Conservation (phyloP, 2,329 filamentous ascomycete species). For the Coniochaeta sp. region DNA sequence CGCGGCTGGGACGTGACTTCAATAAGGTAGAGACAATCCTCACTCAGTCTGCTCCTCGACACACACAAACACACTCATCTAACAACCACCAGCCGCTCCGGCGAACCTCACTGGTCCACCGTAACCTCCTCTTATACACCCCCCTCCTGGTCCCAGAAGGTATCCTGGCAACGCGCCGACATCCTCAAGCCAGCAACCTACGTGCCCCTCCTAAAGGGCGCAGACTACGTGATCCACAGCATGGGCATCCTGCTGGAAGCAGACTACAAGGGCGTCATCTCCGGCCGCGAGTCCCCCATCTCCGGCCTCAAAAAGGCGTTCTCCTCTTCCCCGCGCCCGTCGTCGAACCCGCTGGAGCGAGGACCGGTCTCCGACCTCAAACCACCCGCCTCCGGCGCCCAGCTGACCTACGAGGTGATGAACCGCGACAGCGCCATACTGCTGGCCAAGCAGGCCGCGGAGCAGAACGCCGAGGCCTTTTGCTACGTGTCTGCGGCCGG, state of each 20-base stretch:
- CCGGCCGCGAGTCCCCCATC: constrained; percentile 75
- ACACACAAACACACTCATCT: constrained; percentile 1
- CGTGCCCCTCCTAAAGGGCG: constrained; percentile 63
- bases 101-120: constrained; percentile 76
- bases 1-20: constrained; percentile 90
- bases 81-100: constrained; percentile 62
- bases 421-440: constrained; percentile 85
- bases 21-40: constrained; percentile 56
- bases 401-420: constrained; percentile 89
- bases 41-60: not conserved
- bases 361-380: constrained; percentile 50
- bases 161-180: constrained; percentile 84
- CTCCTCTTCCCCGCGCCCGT: constrained; percentile 53
- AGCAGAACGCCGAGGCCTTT: constrained; percentile 60
- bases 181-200: constrained; percentile 80
- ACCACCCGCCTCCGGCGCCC: constrained; percentile 43
- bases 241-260: constrained; percentile 96
- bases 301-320: constrained; percentile 74
- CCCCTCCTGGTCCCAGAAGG: constrained; percentile 73
- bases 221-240: constrained; percentile 83
- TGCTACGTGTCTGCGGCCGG: constrained; percentile 84
- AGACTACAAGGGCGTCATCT: constrained; percentile 91
- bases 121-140: constrained; percentile 64
- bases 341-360: constrained; percentile 62
- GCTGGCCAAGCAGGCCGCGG: constrained; percentile 68